These are phyloP conservation scores for Colletotrichum coccodes DNA, from an alignment of 2,329 filamentous ascomycete genomes.

Conservation along the genomic window DNA sequence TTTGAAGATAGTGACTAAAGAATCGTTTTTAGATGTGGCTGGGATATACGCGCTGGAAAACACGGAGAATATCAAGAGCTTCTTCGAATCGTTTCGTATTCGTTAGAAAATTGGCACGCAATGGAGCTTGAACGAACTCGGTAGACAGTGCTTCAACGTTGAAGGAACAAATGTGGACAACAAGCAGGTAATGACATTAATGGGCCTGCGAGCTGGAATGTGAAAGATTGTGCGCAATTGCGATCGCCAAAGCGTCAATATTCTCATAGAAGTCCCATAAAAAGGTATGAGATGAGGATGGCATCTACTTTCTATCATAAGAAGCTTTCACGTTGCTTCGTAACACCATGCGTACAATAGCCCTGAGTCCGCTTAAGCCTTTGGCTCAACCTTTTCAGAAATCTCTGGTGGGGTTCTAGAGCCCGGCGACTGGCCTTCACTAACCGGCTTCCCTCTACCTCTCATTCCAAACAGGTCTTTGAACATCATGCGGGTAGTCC, in stretches of 20 bases:
- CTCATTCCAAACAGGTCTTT: constrained; percentile 23
- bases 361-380: not conserved
- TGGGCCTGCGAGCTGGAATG: no score
- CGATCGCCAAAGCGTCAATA: not conserved
- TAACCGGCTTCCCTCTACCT: not conserved
- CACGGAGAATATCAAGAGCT: not conserved
- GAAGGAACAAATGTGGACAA: no score
- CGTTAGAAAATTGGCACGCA: not conserved
- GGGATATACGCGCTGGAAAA: not conserved
- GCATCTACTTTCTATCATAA: not conserved
- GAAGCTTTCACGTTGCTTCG: not conserved
- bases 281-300: not conserved
- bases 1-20: not conserved
- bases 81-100: not conserved
- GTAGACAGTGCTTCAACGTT: no score
- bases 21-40: not conserved
- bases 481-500: constrained; percentile 29
- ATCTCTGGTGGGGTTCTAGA: constrained; percentile 15
- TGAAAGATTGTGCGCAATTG: no score
- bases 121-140: no score
- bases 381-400: constrained; percentile 10
- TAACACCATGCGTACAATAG: no score
- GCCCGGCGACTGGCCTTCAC: constrained; percentile 18
- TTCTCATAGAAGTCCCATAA: no score
- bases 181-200: no score